Base-by-base conservation (phyloP, 352 stramenopile genomes). In the Globisporangium uncinulatum region DNA sequence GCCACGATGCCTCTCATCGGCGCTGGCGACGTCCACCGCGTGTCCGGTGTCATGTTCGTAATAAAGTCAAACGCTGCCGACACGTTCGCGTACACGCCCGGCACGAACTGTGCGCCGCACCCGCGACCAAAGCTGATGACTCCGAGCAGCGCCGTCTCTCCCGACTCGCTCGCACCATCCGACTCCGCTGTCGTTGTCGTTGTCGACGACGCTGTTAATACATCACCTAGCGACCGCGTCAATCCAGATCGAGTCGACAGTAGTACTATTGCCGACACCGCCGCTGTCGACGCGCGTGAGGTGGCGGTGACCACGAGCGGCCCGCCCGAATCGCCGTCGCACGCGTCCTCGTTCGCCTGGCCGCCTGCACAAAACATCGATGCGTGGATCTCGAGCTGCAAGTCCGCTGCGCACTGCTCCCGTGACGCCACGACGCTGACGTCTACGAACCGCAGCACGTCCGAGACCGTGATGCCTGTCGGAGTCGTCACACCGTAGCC, bases 341-440 rank as follows among this genome's bases (percentile, higher is more conserved):
- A 70, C 39, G 63, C 45, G 34, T 70, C 63, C 43, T 67, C 57
- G 14, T 36, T 57, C 6, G 29, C 53, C 13, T 56, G 43, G 0
- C 63, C 63, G 4, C 63, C 63, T 11, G 63, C 63, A 24, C 63
- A 70, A 43, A 70, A 32, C 63, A 65, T 67, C n/a, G 54, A 51
- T 6, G 39, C 39, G 51, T 70, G 43, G 17, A 65, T 45, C 14
- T 52, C 7, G 17, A 57, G 46, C 31, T 55, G 49, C 42, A 62
- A 34, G 17, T 46, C 53, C 10, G 45, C 29, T 6, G 54, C 36
- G 36, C 63, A 70, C 20, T 61, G 20, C 6, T 58, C 31, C 7
- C 61, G 61, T 6, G 51, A 59, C 29, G 54, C 51, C 13, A 67
- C 44, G 34, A 56, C 14, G 8, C 39, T 39, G 14, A 67, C 47